phyloP scores from a whole-genome alignment of 257 asterid species.

The Coffea eugenioides region DNA sequence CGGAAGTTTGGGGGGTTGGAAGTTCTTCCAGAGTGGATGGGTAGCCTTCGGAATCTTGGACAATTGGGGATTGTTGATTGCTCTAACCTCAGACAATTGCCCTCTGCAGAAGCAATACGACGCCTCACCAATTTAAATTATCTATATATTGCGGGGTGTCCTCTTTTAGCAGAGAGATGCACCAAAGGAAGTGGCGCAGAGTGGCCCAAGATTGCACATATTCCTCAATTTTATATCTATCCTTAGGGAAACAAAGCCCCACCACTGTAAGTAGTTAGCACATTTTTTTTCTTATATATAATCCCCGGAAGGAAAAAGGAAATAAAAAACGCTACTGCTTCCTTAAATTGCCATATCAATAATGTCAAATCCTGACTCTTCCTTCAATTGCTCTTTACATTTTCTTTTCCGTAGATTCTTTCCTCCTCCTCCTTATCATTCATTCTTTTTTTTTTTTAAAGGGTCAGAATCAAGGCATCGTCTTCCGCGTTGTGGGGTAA shows the following conservation, averaged over 20 bases:
- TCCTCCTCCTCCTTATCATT: too few species aligned
- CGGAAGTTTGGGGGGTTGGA: not conserved
- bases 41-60: constrained; percentile 12
- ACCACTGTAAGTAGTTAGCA: too few species aligned
- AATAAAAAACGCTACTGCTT: too few species aligned
- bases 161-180: constrained; percentile 8
- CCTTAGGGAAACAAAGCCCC: too few species aligned
- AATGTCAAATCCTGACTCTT: too few species aligned
- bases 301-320: too few species aligned
- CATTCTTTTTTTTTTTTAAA: too few species aligned
- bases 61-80: not conserved
- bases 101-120: constrained; percentile 8
- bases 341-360: too few species aligned
- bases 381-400: too few species aligned
- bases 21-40: constrained; percentile 30
- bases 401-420: too few species aligned
- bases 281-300: too few species aligned
- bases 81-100: constrained; percentile 11
- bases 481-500: not conserved
- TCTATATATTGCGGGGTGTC: not conserved
- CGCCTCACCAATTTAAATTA: not conserved
- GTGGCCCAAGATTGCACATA: constrained; percentile 18
- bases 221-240: not conserved
- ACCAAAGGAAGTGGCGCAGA: not conserved
- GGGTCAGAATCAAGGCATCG: too few species aligned